These are phyloP conservation scores for Neonectria neomacrospora DNA, from an alignment of 2,329 filamentous ascomycete genomes.

Conservation along the genomic window DNA sequence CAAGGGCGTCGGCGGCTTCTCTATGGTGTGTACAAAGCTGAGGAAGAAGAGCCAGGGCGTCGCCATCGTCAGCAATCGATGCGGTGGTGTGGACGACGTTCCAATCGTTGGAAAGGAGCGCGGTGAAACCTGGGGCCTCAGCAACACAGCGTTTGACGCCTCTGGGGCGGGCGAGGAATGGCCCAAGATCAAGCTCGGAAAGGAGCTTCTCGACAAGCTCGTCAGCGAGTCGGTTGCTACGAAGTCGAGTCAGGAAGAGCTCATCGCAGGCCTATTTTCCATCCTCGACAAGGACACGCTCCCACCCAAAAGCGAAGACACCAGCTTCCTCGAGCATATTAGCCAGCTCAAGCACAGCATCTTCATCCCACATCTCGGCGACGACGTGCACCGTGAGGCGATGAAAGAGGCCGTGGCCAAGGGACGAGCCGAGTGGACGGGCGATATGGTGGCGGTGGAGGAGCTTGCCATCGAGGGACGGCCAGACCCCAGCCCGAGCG, in stretches of 20 bases:
- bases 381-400: conserved; percentile 55
- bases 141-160: conserved; percentile 69
- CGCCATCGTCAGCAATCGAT: conserved; percentile 72
- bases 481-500: conserved; percentile 50
- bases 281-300: conserved; percentile 69
- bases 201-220: conserved; percentile 55
- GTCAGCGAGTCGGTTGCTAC: conserved; percentile 54
- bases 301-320: conserved; percentile 53
- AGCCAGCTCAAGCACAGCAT: conserved; percentile 67
- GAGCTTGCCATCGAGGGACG: conserved; percentile 51
- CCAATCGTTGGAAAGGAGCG: conserved; percentile 66
- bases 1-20: conserved; percentile 73
- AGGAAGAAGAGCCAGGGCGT: conserved; percentile 60
- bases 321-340: conserved; percentile 65
- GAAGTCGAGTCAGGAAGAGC: conserved; percentile 56
- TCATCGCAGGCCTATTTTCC: conserved; percentile 63
- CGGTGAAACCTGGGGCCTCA: conserved; percentile 67
- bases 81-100: conserved; percentile 62
- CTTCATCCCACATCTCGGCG: conserved; percentile 69
- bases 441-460: conserved; percentile 52
- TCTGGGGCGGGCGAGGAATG: conserved; percentile 56
- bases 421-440: conserved; percentile 52
- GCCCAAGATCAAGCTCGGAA: conserved; percentile 70
- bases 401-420: conserved; percentile 56
- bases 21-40: conserved; percentile 72